Evolutionary conservation across 2,329 filamentous ascomycete genomes (phyloP).

Genomic region (Gaeumannomyces tritici): DNA sequence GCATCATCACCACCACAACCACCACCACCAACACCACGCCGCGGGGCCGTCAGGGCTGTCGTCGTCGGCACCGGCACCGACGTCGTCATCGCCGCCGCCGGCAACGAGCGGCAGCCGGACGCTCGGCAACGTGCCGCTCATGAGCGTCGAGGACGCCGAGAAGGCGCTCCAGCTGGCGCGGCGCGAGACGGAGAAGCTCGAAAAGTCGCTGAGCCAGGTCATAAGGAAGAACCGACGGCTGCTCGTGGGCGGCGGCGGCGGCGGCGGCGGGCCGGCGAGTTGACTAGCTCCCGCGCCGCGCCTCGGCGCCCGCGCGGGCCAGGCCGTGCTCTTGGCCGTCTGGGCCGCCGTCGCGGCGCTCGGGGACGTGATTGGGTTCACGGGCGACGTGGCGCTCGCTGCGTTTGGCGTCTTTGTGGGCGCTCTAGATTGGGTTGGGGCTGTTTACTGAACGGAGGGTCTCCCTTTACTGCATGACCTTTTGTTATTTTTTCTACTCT

Average conservation of each 20-base stretch:
- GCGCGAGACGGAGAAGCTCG: slow-evolving; percentile 52
- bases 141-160: slow-evolving; percentile 57
- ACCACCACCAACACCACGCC: too few species aligned
- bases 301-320: not conserved
- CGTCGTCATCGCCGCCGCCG: slow-evolving; percentile 10
- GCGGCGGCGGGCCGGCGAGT: not conserved
- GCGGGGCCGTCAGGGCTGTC: slow-evolving; percentile 4
- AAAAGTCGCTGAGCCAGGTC: slow-evolving; percentile 50
- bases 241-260: slow-evolving; percentile 20
- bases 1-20: too few species aligned
- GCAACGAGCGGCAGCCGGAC: slow-evolving; percentile 12
- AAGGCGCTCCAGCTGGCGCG: slow-evolving; percentile 38
- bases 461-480: not conserved
- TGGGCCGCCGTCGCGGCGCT: not conserved
- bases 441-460: not conserved
- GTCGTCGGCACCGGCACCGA: not conserved
- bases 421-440: slow-evolving; percentile 4
- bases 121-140: slow-evolving; percentile 41
- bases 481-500: not conserved
- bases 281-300: slow-evolving; percentile 3
- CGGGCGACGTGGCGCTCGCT: not conserved
- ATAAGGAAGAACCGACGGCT: slow-evolving; percentile 51
- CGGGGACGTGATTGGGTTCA: not conserved
- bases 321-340: not conserved
- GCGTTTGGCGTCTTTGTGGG: slow-evolving; percentile 1